Base-by-base conservation (phyloP, 805 yeast genomes). In the Spathaspora girioi region DNA sequence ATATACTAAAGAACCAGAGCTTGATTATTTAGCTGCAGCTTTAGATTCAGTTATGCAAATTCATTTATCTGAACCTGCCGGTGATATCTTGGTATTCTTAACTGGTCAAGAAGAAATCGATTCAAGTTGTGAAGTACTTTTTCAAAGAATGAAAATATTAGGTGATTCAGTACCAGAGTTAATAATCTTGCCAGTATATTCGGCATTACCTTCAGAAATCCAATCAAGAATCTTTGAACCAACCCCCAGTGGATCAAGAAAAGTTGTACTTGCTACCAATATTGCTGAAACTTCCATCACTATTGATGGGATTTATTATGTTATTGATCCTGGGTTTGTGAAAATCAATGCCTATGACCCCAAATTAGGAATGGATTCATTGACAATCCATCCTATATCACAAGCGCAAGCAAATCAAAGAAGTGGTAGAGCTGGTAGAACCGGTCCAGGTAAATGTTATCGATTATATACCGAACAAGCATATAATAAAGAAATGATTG, bases 251-350 rank as follows among this genome's bases (percentile, higher is more conserved):
- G 89, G 89, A 1, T 80, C 89, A 38, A 71, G 99, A 49, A 94
- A 94, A 64, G 96, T 92, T 3, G 89, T 94, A 8, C 73, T 94
- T 50, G 98, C 99, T 0, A 94, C 99, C 1, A 93, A 93, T 61
- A 94, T 93, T 58, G 99, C 98, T 0, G 99, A 93, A 68, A 94
- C 99, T 0, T 93, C 98, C 8, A 83, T 94, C 60, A 94, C 99
- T 2, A 92, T 94, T 54, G 97, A 93, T 66, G 97, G 97, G 11
- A 87, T 94, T 35, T 86, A 78, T 56, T 94, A 84, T 63, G 99
- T 94, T 31, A 81, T 94, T 23, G 99, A 94, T 63, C 96, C 97
- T 0, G 99, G 99, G 0, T 91, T 87, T 67, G 93, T 92, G 14
- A 94, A 94, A 67, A 81, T 92, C 45, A 92, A 89, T 60, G 89